phyloP scores from a whole-genome alignment of 2,329 filamentous ascomycete genomes.

The Pyrenochaeta sp. region DNA sequence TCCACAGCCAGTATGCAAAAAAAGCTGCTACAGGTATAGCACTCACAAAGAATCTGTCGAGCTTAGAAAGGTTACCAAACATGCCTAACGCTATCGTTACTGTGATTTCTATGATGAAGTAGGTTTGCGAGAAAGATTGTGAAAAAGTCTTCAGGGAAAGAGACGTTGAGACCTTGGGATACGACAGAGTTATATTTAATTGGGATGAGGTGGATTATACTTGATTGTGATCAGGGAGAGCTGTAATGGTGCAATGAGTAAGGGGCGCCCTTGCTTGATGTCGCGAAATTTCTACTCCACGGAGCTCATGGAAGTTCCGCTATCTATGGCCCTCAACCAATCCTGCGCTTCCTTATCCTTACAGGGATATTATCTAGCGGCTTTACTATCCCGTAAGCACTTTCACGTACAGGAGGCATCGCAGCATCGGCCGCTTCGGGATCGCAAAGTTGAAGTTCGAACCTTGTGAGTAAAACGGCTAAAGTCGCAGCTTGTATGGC shows the following conservation, averaged over 20 bases:
- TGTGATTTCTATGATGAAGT: too few relatives aligned
- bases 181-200: too few relatives aligned
- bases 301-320: not conserved
- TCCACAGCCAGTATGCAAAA: conserved; percentile 1
- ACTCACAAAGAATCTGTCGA: too few relatives aligned
- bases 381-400: conserved; percentile 30
- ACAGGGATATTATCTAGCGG: conserved; percentile 30
- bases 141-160: too few relatives aligned
- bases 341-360: conserved; percentile 34
- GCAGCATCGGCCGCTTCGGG: conserved; percentile 22
- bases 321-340: not conserved
- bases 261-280: not conserved
- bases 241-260: conserved; percentile 16
- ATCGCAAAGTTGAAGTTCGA: conserved; percentile 38
- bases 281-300: not conserved
- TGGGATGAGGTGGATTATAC: too few relatives aligned
- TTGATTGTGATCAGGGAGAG: too few relatives aligned
- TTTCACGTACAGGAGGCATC: conserved; percentile 22
- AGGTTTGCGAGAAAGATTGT: too few relatives aligned
- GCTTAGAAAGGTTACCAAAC: too few relatives aligned
- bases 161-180: too few relatives aligned
- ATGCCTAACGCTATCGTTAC: too few relatives aligned
- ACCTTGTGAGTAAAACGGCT: conserved; percentile 32
- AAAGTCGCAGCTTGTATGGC: conserved; percentile 33
- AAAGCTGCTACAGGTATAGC: not conserved